Conservation (phyloP, 139 green algal genomes). For the Desmodesmus armatus region DNA sequence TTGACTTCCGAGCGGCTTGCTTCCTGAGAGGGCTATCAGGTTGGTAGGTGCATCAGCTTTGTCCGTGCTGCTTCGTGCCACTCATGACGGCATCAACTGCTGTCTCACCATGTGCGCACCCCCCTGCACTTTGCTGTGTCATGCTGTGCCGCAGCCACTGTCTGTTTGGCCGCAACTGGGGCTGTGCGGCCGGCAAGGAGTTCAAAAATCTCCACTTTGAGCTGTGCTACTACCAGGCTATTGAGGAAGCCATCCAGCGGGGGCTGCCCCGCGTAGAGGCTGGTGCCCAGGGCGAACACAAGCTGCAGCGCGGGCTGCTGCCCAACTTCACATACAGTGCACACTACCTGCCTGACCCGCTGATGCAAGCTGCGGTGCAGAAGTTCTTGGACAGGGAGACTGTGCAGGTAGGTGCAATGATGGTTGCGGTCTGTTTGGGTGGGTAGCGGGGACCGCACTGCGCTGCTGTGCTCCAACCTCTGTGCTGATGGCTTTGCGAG, state of each 20-base stretch:
- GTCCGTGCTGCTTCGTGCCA: too few relatives aligned
- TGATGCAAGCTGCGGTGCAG: constrained; percentile 51
- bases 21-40: too few relatives aligned
- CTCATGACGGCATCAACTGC: too few relatives aligned
- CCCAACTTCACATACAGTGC: constrained; percentile 81
- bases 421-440: background rate
- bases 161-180: constrained; percentile 95
- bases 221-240: constrained; percentile 93
- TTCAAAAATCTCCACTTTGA: constrained; percentile 91
- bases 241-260: constrained; percentile 81
- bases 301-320: constrained; percentile 92
- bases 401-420: constrained; percentile 4
- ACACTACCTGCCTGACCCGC: constrained; percentile 83
- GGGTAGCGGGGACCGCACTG: background rate
- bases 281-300: constrained; percentile 95
- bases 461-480: too few relatives aligned
- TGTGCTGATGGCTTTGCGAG: background rate
- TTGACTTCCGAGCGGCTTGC: too few relatives aligned
- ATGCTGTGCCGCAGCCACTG: too few relatives aligned
- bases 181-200: constrained; percentile 63
- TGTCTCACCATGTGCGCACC: too few relatives aligned
- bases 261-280: constrained; percentile 87
- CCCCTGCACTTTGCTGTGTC: too few relatives aligned
- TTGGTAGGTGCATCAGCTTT: too few relatives aligned
- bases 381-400: constrained; percentile 44